These are phyloP conservation scores for Endoconidiophora polonica DNA, from an alignment of 2,329 filamentous ascomycete species.

Conservation along the genomic window DNA sequence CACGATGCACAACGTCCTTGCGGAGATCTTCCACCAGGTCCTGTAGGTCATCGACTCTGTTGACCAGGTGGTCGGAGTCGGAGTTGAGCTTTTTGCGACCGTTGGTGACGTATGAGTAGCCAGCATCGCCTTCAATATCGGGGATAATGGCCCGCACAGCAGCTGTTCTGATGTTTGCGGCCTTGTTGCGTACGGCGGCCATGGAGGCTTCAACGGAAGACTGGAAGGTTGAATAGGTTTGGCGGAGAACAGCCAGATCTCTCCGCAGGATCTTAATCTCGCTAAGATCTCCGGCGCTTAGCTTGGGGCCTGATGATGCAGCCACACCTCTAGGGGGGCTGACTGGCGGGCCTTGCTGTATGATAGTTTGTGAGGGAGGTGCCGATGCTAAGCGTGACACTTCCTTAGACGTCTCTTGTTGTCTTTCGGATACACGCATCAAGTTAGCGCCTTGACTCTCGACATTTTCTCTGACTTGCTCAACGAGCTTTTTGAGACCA, in stretches of 20 bases:
- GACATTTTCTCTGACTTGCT: conserved; percentile 68
- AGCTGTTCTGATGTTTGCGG: conserved; percentile 58
- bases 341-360: conserved; percentile 11
- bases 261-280: conserved; percentile 72
- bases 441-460: conserved; percentile 70
- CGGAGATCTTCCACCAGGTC: conserved; percentile 91
- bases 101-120: conserved; percentile 66
- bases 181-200: conserved; percentile 66
- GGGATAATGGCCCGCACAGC: conserved; percentile 57
- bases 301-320: conserved; percentile 24
- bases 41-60: conserved; percentile 89
- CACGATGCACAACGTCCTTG: conserved; percentile 87
- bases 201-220: conserved; percentile 80
- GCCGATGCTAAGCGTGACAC: conserved; percentile 45
- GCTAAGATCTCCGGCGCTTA: conserved; percentile 46
- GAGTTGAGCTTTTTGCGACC: conserved; percentile 76
- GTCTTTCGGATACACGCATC: conserved; percentile 74
- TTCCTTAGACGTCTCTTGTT: conserved; percentile 78
- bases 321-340: conserved; percentile 23
- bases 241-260: conserved; percentile 78
- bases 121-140: conserved; percentile 57
- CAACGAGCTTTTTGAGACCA: conserved; percentile 64
- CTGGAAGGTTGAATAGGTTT: conserved; percentile 85
- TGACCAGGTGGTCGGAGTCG: conserved; percentile 81
- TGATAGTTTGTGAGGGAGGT: conserved; percentile 22